Evolutionary conservation across 2,329 filamentous ascomycete genomes (phyloP).

Genomic region (Huntiella decipiens): DNA sequence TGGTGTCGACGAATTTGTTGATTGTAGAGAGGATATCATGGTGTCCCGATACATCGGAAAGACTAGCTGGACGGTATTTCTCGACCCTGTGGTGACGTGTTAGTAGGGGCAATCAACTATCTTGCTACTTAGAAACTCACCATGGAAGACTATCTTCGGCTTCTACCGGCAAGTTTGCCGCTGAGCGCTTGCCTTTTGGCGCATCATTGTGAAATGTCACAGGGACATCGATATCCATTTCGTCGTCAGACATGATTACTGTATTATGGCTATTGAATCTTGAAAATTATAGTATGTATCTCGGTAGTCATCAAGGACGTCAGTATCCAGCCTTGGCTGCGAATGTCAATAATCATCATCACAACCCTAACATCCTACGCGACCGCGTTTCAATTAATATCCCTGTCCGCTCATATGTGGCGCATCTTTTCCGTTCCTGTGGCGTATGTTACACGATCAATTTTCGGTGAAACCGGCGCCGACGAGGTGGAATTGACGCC

Average conservation of each 20-base stretch:
- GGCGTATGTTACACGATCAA: too few relatives aligned
- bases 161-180: constrained; percentile 82
- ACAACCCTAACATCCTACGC: background rate
- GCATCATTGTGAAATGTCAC: constrained; percentile 55
- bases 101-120: background rate
- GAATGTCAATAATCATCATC: background rate
- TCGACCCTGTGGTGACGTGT: constrained; percentile 50
- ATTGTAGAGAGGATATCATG: constrained; percentile 95
- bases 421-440: too few relatives aligned
- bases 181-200: constrained; percentile 76
- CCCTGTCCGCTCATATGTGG: too few relatives aligned
- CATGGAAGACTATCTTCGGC: constrained; percentile 88
- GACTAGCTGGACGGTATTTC: constrained; percentile 78
- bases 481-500: too few relatives aligned
- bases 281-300: too few relatives aligned
- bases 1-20: constrained; percentile 91
- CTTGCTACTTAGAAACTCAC: constrained; percentile 27
- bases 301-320: too few relatives aligned
- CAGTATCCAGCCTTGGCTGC: too few relatives aligned
- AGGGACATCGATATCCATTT: constrained; percentile 40
- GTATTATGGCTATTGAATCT: background rate
- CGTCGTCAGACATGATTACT: constrained; percentile 38
- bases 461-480: too few relatives aligned
- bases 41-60: constrained; percentile 87
- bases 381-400: too few relatives aligned